Conservation (phyloP, 805 yeast species). For the Candida dajiaensis region DNA sequence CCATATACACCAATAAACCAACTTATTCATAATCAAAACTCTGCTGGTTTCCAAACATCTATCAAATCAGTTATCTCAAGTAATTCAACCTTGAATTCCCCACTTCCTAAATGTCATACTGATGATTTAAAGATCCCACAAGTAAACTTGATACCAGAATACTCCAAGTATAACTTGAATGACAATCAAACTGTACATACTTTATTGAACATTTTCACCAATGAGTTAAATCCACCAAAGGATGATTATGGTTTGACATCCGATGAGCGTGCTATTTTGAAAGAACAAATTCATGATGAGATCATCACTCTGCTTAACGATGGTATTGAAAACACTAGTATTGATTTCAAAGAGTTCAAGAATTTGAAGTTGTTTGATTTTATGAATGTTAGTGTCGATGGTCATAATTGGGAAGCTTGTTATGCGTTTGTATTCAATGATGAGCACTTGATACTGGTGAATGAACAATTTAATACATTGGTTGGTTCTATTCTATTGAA, state of each 20-base stretch:
- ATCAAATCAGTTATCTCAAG: neutral
- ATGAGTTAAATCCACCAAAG: slow-evolving; percentile 8
- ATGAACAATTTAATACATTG: slow-evolving; percentile 19
- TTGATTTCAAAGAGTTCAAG: slow-evolving; percentile 19
- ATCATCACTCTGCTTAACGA: slow-evolving; percentile 3
- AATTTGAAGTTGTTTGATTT: slow-evolving; percentile 35
- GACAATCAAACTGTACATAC: slow-evolving; percentile 1
- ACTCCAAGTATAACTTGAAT: slow-evolving; percentile 15
- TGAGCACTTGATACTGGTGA: slow-evolving; percentile 23
- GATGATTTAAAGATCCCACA: slow-evolving; percentile 16
- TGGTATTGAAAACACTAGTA: slow-evolving; percentile 4
- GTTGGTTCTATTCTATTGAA: slow-evolving; percentile 37
- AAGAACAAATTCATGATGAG: slow-evolving; percentile 10
- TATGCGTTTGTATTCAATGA: slow-evolving; percentile 30
- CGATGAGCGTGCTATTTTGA: neutral
- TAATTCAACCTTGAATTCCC: neutral
- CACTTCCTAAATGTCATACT: slow-evolving; percentile 4
- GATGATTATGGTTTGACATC: neutral
- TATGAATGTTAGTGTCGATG: slow-evolving; percentile 37
- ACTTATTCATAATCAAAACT: slow-evolving; percentile 13
- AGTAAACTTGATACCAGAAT: slow-evolving; percentile 19
- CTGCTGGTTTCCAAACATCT: slow-evolving; percentile 13
- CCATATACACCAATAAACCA: slow-evolving; percentile 22
- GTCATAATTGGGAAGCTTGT: slow-evolving; percentile 35
- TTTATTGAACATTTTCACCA: slow-evolving; percentile 17